Evolutionary conservation across 768 basidiomycete genomes (phyloP).

Genomic region (Strobilomyces confusus): DNA sequence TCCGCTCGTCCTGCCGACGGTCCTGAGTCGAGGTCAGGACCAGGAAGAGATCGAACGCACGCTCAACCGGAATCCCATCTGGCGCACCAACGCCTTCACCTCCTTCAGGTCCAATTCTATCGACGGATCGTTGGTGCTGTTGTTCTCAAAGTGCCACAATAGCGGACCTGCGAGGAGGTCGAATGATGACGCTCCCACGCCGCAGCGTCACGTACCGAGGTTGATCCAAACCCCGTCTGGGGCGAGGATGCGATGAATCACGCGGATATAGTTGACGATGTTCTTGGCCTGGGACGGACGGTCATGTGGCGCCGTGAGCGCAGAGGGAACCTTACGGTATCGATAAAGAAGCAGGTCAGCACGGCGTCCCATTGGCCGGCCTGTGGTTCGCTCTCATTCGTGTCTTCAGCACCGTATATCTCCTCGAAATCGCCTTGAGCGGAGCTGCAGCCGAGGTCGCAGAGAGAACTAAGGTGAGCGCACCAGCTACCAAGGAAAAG

Average conservation of each 20-base stretch:
- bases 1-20: slow-evolving; percentile 77
- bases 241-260: slow-evolving; percentile 77
- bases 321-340: slow-evolving; percentile 54
- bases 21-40: neutral
- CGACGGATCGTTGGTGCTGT: slow-evolving; percentile 70
- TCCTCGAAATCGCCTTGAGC: slow-evolving; percentile 84
- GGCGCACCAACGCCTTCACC: slow-evolving; percentile 66
- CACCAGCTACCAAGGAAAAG: slow-evolving; percentile 86
- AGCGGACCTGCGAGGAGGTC: slow-evolving; percentile 58
- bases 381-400: slow-evolving; percentile 58
- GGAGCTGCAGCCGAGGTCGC: neutral
- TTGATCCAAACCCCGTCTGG: slow-evolving; percentile 94
- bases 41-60: slow-evolving; percentile 42
- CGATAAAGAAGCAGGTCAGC: slow-evolving; percentile 95
- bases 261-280: slow-evolving; percentile 84
- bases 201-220: slow-evolving; percentile 35
- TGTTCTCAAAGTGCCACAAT: slow-evolving; percentile 98
- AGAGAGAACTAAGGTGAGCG: slow-evolving; percentile 13
- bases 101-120: slow-evolving; percentile 91
- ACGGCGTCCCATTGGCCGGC: slow-evolving; percentile 83
- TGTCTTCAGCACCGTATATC: slow-evolving; percentile 64
- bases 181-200: neutral
- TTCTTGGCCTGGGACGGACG: slow-evolving; percentile 70
- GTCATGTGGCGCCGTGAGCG: neutral
- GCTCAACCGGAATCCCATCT: slow-evolving; percentile 77